These are phyloP conservation scores for Pichia sp. DNA, from an alignment of 1,139 yeast species.

Conservation along the genomic window DNA sequence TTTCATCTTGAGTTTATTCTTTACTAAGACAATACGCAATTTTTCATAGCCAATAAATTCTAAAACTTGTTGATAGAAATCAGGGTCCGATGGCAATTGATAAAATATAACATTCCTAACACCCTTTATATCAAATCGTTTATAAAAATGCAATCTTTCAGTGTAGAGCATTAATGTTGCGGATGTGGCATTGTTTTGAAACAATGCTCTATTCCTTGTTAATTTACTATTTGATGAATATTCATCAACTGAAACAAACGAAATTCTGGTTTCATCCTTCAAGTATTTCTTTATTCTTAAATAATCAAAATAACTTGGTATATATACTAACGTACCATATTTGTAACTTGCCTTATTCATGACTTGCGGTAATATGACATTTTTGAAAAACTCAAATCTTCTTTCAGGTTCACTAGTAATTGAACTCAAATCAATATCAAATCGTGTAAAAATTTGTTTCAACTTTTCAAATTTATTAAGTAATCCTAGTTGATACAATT, in stretches of 20 bases:
- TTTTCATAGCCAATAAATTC: slow-evolving; percentile 45
- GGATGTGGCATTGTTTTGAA: slow-evolving; percentile 31
- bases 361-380: slow-evolving; percentile 64
- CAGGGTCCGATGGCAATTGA: slow-evolving; percentile 79
- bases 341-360: slow-evolving; percentile 50
- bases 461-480: slow-evolving; percentile 51
- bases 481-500: slow-evolving; percentile 31
- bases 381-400: slow-evolving; percentile 73
- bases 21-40: slow-evolving; percentile 33
- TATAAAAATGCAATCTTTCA: slow-evolving; percentile 87
- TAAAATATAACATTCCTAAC: slow-evolving; percentile 78
- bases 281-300: slow-evolving; percentile 69
- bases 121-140: slow-evolving; percentile 82
- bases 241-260: slow-evolving; percentile 71
- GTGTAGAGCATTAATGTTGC: slow-evolving; percentile 74
- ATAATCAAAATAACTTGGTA: slow-evolving; percentile 86
- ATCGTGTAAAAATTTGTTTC: slow-evolving; percentile 68
- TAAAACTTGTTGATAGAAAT: slow-evolving; percentile 72
- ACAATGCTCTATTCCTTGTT: slow-evolving; percentile 64
- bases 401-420: slow-evolving; percentile 68
- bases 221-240: slow-evolving; percentile 68
- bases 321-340: slow-evolving; percentile 68
- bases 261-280: slow-evolving; percentile 53
- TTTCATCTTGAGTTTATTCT: slow-evolving; percentile 8
- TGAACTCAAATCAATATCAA: slow-evolving; percentile 41